These are phyloP conservation scores for Fusarium pseudograminearum DNA, from an alignment of 2,329 filamentous ascomycete genomes.

Conservation along the genomic window DNA sequence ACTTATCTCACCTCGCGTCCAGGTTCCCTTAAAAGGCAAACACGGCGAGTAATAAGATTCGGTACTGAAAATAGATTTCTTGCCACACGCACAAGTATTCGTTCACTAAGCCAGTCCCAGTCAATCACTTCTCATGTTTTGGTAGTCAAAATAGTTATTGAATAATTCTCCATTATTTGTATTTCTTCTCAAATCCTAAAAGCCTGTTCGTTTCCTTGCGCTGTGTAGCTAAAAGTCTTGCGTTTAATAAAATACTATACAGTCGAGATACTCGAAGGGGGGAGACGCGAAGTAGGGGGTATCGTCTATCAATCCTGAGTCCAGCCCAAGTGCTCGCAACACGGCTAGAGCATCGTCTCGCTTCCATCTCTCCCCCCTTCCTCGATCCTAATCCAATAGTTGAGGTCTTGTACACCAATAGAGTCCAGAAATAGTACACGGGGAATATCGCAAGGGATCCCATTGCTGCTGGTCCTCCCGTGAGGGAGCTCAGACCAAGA, in stretches of 20 bases:
- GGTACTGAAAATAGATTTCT: slow-evolving; percentile 23
- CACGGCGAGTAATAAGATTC: slow-evolving; percentile 18
- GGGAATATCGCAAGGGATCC: slow-evolving; percentile 34
- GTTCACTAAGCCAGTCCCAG: background rate
- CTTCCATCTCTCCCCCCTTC: slow-evolving; percentile 35
- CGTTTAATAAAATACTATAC: slow-evolving; percentile 46
- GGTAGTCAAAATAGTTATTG: background rate
- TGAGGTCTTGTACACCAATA: slow-evolving; percentile 47
- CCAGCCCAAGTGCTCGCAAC: slow-evolving; percentile 49
- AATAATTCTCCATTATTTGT: slow-evolving; percentile 30
- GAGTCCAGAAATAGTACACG: slow-evolving; percentile 44
- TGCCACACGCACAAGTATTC: background rate
- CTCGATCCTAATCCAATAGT: slow-evolving; percentile 38
- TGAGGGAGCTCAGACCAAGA: slow-evolving; percentile 37
- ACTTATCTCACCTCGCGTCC: slow-evolving; percentile 23
- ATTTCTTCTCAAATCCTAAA: slow-evolving; percentile 29
- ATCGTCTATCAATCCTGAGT: slow-evolving; percentile 52
- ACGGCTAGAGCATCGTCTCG: slow-evolving; percentile 38
- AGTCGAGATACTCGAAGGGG: slow-evolving; percentile 45
- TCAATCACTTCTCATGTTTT: background rate
- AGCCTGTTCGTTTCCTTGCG: slow-evolving; percentile 31
- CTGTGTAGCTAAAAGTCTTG: slow-evolving; percentile 46
- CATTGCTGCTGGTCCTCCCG: slow-evolving; percentile 38
- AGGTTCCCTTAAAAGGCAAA: slow-evolving; percentile 31
- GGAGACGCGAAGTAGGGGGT: slow-evolving; percentile 45